Conservation (phyloP, 208 protist species). For the Crithidia acanthocephali region DNA sequence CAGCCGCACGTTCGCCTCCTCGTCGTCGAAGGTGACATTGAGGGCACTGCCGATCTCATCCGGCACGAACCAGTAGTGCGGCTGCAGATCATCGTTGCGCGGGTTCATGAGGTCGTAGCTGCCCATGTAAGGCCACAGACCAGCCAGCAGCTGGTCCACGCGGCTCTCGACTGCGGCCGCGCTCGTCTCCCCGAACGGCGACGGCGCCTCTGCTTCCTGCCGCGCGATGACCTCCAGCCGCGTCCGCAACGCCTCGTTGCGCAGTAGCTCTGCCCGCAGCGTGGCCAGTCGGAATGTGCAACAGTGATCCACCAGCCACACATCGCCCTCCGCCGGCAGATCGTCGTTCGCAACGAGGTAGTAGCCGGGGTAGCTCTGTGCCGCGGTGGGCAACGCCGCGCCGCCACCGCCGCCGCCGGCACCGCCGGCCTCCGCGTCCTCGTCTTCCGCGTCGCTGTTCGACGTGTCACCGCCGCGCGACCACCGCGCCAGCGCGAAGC, state of each 20-base stretch:
- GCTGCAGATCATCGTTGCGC: slow-evolving; percentile 21
- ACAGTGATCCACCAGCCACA: slow-evolving; percentile 68
- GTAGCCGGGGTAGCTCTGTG: slow-evolving; percentile 26
- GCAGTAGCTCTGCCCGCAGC: slow-evolving; percentile 37
- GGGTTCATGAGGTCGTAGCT: slow-evolving; percentile 37
- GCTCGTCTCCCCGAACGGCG: not conserved
- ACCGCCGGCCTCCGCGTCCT: slow-evolving; percentile 19
- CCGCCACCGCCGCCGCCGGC: slow-evolving; percentile 2
- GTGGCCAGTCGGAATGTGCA: slow-evolving; percentile 49
- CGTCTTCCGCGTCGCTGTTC: slow-evolving; percentile 23
- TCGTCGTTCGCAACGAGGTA: slow-evolving; percentile 47
- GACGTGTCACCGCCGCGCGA: not conserved
- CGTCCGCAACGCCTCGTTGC: slow-evolving; percentile 35
- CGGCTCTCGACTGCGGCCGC: not conserved
- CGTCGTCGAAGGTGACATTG: slow-evolving; percentile 23
- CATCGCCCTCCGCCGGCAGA: slow-evolving; percentile 39
- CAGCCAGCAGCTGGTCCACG: slow-evolving; percentile 12
- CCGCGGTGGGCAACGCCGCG: slow-evolving; percentile 2
- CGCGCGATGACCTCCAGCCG: slow-evolving; percentile 42
- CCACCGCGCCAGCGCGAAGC: slow-evolving; percentile 41
- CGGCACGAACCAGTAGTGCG: slow-evolving; percentile 47
- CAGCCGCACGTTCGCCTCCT: slow-evolving; percentile 45
- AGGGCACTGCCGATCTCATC: slow-evolving; percentile 67
- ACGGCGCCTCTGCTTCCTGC: slow-evolving; percentile 11
- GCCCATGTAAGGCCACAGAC: slow-evolving; percentile 46